Conservation (phyloP, 345 rosid species). For the Arabis hirsuta region DNA sequence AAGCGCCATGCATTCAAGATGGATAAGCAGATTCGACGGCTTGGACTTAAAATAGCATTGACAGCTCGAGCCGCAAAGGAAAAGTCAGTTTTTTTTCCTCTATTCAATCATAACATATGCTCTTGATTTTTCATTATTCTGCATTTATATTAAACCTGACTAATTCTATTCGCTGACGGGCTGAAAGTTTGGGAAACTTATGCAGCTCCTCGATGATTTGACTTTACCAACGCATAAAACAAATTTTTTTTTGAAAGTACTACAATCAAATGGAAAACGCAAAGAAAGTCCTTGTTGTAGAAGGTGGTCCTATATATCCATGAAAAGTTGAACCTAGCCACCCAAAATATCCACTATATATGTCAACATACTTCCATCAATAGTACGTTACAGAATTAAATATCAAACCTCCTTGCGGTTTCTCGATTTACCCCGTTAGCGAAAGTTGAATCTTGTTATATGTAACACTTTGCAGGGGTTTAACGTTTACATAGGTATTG, state of each 20-base stretch:
- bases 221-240: slow-evolving; percentile 84
- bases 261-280: slow-evolving; percentile 33
- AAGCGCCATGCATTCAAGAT: no score
- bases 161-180: no score
- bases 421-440: background rate
- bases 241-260: slow-evolving; percentile 67
- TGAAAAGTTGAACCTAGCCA: slow-evolving; percentile 86
- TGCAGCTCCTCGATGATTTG: slow-evolving; percentile 87
- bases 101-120: no score
- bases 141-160: no score
- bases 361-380: slow-evolving; percentile 78
- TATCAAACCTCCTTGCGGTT: slow-evolving; percentile 15
- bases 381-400: slow-evolving; percentile 59
- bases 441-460: slow-evolving; percentile 16
- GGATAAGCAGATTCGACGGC: no score
- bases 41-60: no score
- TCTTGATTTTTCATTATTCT: no score
- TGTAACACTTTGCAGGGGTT: slow-evolving; percentile 62
- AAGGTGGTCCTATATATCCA: slow-evolving; percentile 64
- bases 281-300: slow-evolving; percentile 82
- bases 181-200: background rate
- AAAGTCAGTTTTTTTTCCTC: no score
- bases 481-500: slow-evolving; percentile 47
- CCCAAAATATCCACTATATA: slow-evolving; percentile 78
- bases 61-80: no score